Percentiles rank a stretch among this genome's conserved stretches.
Evolutionary conservation across 169 alveolate genomes (phyloP).

Genomic region (Plasmodium berghei): DNA sequence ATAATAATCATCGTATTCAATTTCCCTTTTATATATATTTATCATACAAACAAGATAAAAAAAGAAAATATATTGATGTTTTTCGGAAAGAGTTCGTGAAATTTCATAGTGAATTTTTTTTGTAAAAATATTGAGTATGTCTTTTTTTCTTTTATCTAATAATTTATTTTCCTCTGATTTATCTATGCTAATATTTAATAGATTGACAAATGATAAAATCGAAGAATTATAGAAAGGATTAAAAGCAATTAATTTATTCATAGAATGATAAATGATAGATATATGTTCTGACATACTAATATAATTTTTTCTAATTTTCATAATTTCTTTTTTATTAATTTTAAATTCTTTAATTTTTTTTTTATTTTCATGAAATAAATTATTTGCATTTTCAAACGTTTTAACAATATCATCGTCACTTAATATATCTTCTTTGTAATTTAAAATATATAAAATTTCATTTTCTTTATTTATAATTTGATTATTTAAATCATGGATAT

Average conservation of each 20-base stretch:
- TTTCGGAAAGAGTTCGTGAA: constrained; percentile 62
- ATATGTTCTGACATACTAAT: constrained; percentile 67
- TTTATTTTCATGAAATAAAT: constrained; percentile 47
- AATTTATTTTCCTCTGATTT: constrained; percentile 72
- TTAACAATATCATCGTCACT: constrained; percentile 61
- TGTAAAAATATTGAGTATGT: constrained; percentile 55
- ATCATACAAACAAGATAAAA: constrained; percentile 72
- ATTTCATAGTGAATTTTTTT: constrained; percentile 58
- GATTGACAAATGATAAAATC: constrained; percentile 40
- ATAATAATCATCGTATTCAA: constrained; percentile 67
- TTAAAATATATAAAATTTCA: constrained; percentile 61
- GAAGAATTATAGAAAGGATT: constrained; percentile 62
- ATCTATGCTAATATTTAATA: constrained; percentile 57
- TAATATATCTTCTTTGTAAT: constrained; percentile 63
- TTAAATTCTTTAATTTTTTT: constrained; percentile 76
- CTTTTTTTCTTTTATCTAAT: constrained; percentile 71
- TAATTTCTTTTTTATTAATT: constrained; percentile 67
- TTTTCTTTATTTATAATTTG: constrained; percentile 35
- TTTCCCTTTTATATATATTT: constrained; percentile 57
- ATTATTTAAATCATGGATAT: constrained; percentile 56
- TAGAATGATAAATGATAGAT: constrained; percentile 47
- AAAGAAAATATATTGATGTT: constrained; percentile 63
- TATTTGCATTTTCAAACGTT: constrained; percentile 53
- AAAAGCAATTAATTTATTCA: constrained; percentile 19
- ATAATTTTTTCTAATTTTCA: constrained; percentile 57